Base-by-base conservation (phyloP, 805 yeast species). In the Nakazawaea anatomiae region DNA sequence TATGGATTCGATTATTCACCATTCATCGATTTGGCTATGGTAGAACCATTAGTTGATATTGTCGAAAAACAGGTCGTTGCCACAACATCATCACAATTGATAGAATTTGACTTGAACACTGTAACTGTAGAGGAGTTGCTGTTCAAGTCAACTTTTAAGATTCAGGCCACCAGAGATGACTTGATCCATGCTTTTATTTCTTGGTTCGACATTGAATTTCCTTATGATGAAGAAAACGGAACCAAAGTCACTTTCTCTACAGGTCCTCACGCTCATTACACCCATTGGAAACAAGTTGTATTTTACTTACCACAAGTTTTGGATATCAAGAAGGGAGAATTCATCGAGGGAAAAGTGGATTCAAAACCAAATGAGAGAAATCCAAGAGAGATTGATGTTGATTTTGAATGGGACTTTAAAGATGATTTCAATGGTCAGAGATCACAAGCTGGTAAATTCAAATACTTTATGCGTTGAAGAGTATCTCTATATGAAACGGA, bases 201-300 rank as follows among this genome's bases (percentile, higher is more conserved):
- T 12, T 94, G 98, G 97, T 94, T 90, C 62, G 99, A 94, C 63
- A 87, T 89, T 62, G 91, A 80, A 57, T 94, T 94, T 79, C 94
- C 94, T 42, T 77, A 74, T 48, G 76, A 74, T 52, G 63, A 66
- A 41, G 64, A 69, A 38, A 65, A 65, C 54, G 73, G 75, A 43
- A 80, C 82, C 58, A 79, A 77, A 57, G 85, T 92, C 52, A 73
- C 72, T 34, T 91, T 94, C 65, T 85, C 94, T 25, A 95, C 99
- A 11, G 98, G 98, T 28, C 97, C 99, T 36, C 90, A 87, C 70
- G 84, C 90, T 45, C 81, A 83, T 59, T 90, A 91, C 75, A 94
- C 99, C 12, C 99, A 94, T 73, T 94, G 99, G 99, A 95, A 94
- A 69, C 99, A 94, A 73, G 87, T 97, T 18, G 95, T 94, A 1